These are phyloP conservation scores for Carex myosuroides DNA, from an alignment of 176 grass and related monocot genomes.

Conservation along the genomic window DNA sequence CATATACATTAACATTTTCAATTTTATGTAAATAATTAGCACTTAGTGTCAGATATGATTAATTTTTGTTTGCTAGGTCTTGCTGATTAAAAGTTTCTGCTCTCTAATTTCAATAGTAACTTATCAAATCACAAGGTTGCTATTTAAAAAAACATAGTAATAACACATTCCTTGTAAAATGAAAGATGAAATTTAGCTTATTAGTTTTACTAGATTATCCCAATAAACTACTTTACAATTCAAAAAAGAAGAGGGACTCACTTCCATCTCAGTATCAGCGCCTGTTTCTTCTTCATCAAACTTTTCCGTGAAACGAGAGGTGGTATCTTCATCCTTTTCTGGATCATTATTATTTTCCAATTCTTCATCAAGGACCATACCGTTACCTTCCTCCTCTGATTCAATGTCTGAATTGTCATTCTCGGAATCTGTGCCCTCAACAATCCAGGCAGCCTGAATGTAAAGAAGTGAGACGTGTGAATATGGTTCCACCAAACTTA, in stretches of 20 bases:
- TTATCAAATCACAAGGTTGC: not conserved
- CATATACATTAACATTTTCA: not conserved
- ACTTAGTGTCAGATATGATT: not conserved
- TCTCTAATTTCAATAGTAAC: not conserved
- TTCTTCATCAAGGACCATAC: slow-evolving; percentile 68
- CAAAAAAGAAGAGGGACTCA: slow-evolving; percentile 31
- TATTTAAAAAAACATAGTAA: not conserved
- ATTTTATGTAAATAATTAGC: not conserved
- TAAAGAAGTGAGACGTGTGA: slow-evolving; percentile 8
- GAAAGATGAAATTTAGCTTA: not conserved
- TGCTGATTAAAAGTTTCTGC: not conserved
- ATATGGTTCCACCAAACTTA: slow-evolving; percentile 8
- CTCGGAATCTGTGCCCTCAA: slow-evolving; percentile 74
- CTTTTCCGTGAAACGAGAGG: slow-evolving; percentile 49
- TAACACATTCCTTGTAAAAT: not conserved
- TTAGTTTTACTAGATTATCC: not conserved
- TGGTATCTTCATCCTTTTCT: slow-evolving; percentile 41
- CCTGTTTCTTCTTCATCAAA: slow-evolving; percentile 68
- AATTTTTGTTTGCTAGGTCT: not conserved
- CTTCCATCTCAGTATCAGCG: slow-evolving; percentile 80
- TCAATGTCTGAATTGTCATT: slow-evolving; percentile 40
- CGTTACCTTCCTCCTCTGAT: slow-evolving; percentile 45
- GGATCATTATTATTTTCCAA: slow-evolving; percentile 43
- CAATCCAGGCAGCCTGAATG: slow-evolving; percentile 86
- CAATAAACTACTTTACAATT: not conserved